Conservation (phyloP, 441 rosid genomes). For the Mallotus repandus region DNA sequence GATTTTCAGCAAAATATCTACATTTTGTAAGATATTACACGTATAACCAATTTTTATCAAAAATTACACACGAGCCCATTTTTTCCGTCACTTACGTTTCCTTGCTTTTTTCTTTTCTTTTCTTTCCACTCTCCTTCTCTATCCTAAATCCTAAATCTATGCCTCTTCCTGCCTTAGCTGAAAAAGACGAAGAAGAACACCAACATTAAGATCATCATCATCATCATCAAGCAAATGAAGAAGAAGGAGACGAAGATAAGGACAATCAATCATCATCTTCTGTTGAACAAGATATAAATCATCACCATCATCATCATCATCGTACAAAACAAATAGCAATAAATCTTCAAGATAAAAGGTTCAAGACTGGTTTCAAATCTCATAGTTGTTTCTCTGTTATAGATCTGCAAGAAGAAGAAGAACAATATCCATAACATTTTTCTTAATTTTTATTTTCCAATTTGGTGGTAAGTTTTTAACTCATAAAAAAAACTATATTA, state of each 20-base stretch:
- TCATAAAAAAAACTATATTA: too few species aligned
- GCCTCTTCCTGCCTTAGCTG: constrained; percentile 19
- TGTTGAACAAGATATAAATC: too few species aligned
- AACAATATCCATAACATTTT: constrained; percentile 22
- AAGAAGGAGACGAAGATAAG: neutral
- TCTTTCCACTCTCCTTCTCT: too few species aligned
- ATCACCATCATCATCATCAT: too few species aligned
- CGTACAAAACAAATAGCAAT: neutral
- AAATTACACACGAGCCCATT: too few species aligned
- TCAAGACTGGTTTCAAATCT: constrained; percentile 13
- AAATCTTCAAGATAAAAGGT: constrained; percentile 6
- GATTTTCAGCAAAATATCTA: too few species aligned
- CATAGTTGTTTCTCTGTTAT: constrained; percentile 21
- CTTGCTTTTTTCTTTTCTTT: too few species aligned
- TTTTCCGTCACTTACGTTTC: too few species aligned
- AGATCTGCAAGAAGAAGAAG: constrained; percentile 20
- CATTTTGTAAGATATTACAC: too few species aligned
- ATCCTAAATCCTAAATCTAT: constrained; percentile 26
- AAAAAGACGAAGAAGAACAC: neutral
- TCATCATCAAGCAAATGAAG: neutral
- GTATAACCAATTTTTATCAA: too few species aligned
- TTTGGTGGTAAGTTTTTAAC: neutral
- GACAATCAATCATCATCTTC: neutral
- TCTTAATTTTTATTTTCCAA: neutral
- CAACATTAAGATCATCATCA: neutral